Base-by-base conservation (phyloP, 305 asterid species). In the Fraxinus nigra region DNA sequence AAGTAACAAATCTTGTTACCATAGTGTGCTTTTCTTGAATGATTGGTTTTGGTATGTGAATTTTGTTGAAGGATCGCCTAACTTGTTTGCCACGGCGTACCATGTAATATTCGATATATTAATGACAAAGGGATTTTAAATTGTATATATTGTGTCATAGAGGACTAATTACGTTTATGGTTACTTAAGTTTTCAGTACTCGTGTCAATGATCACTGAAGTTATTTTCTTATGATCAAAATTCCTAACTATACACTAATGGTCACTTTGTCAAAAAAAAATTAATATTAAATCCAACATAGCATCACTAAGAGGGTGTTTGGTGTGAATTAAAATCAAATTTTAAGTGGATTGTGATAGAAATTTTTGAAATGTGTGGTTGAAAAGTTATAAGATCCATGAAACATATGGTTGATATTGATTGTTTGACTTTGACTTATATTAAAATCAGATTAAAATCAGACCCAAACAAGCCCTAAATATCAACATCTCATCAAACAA, bases 1-100 rank as follows among this genome's bases (percentile, higher is more conserved):
- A 86, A 87, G 92, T 84, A 81, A 88, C 85, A 81, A 35, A 82
- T 80, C 85, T 79, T 85, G 84, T 84, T 86, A 34, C 73, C 78
- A 28, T 72, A 73, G 81, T 88, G 83, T 80, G 63, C 20, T 56
- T 26, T 5, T 10, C 7, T 48, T 13, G 35, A 76, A n/a, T 26
- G 72, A 65, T 77, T 77, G 10, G 8, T 67, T 65, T 78, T 65
- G 48, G n/a, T 35, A 32, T 59, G 20, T 16, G 30, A 18, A 20
- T 18, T 20, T n/a, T 20, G 69, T 59, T 7, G 26, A 56, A 54
- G 26, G 65, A 13, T 51, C 24, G 3, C 63, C 1, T n/a, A 8
- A 51, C 8, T 8, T 61, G 32, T 24, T 63, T 9, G 30, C 11
- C 5, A 63, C 1, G 16, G 14, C 5, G 11, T 63, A 22, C 0